A percentile compares a stretch with the other conserved stretches of the same genome.
Evolutionary conservation across 2,329 filamentous ascomycete species (phyloP).

Genomic region (Hymenoscyphus fraxineus): DNA sequence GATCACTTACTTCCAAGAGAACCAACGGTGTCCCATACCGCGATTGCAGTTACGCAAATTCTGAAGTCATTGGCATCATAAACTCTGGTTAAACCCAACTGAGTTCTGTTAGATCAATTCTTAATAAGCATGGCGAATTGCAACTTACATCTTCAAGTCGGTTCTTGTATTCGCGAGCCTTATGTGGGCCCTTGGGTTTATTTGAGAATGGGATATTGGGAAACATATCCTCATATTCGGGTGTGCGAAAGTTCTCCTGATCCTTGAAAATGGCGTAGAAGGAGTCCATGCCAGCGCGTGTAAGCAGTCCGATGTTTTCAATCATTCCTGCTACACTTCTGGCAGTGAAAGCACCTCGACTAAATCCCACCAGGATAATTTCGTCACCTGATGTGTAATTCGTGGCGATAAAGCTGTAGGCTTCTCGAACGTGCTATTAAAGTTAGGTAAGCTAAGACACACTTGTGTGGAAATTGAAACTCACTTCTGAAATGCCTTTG

Average conservation of each 20-base stretch:
- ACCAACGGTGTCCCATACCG: conserved; percentile 47
- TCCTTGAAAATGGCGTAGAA: conserved; percentile 43
- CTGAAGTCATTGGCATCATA: conserved; percentile 34
- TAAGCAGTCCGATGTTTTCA: conserved; percentile 37
- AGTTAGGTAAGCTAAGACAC: background rate
- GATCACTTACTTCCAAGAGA: conserved; percentile 37
- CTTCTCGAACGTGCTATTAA: conserved; percentile 43
- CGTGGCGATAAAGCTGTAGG: conserved; percentile 44
- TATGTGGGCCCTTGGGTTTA: conserved; percentile 27
- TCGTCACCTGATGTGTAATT: conserved; percentile 40
- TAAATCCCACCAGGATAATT: conserved; percentile 41
- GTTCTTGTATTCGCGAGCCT: conserved; percentile 34
- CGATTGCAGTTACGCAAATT: conserved; percentile 44
- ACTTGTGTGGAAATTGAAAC: background rate
- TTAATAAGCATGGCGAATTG: background rate
- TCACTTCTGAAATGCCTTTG: conserved; percentile 42
- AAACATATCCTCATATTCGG: conserved; percentile 35
- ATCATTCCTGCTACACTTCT: conserved; percentile 38
- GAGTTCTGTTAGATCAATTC: background rate
- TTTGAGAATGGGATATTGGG: conserved; percentile 30
- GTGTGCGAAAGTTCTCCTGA: conserved; percentile 34
- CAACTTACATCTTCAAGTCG: conserved; percentile 36
- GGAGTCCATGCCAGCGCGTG: conserved; percentile 39
- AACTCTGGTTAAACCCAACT: conserved; percentile 38
- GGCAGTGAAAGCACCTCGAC: conserved; percentile 41